Evolutionary conservation across 1,139 yeast genomes (phyloP).

Genomic region (Yamadazyma pseudoaaseri): DNA sequence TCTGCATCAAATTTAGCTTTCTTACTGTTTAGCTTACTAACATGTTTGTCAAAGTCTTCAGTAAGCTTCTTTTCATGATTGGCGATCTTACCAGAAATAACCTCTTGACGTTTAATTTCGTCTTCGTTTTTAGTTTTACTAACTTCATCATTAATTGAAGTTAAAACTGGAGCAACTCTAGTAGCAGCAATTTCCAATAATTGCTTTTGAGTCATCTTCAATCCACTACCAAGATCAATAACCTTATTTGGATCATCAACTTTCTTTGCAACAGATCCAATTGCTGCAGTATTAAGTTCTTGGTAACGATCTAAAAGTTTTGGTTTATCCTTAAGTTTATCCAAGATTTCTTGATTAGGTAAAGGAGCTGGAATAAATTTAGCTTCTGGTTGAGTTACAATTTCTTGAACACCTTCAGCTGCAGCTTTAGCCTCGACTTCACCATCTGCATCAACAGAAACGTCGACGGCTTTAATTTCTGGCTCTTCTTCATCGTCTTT

Average conservation of each 20-base stretch:
- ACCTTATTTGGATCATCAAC: constrained; percentile 52
- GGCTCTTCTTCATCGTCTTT: constrained; percentile 6
- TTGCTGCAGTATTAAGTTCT: constrained; percentile 50
- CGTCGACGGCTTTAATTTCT: constrained; percentile 5
- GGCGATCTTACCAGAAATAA: constrained; percentile 35
- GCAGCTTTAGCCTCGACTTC: constrained; percentile 13
- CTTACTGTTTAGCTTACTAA: constrained; percentile 37
- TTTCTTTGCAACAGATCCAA: constrained; percentile 41
- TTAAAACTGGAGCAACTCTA: constrained; percentile 56
- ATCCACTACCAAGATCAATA: constrained; percentile 55
- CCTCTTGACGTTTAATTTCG: constrained; percentile 43
- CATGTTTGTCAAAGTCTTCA: constrained; percentile 41
- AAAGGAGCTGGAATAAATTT: constrained; percentile 33
- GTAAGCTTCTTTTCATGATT: constrained; percentile 46
- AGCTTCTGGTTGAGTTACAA: constrained; percentile 30
- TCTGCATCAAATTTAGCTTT: constrained; percentile 41
- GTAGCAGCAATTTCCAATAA: constrained; percentile 55
- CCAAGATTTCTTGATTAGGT: constrained; percentile 41
- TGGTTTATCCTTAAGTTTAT: constrained; percentile 48
- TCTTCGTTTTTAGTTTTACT: constrained; percentile 47
- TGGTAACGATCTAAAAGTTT: constrained; percentile 46
- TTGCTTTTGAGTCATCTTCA: constrained; percentile 54
- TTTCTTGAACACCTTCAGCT: constrained; percentile 23
- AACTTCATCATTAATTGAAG: constrained; percentile 51
- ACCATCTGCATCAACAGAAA: constrained; percentile 18